phyloP scores from a whole-genome alignment of 495 filamentous ascomycete species.

The Trichoderma asperelloides region DNA sequence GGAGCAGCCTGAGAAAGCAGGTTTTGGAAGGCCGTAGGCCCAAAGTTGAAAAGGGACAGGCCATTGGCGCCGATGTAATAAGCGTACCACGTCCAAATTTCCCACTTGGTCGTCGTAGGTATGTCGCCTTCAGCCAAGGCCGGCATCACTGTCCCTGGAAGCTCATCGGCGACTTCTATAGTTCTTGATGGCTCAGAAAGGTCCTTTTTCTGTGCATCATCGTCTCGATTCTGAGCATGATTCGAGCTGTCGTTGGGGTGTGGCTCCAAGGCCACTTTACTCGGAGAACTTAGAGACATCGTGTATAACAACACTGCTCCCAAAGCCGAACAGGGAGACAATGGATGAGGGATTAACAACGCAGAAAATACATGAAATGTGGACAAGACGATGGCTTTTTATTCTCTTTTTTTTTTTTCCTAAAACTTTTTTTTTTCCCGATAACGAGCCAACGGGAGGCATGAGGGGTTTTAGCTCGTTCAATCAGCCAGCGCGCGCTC shows the following conservation, averaged over 20 bases:
- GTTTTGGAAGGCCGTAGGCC: slow-evolving; percentile 58
- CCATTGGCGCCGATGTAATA: slow-evolving; percentile 65
- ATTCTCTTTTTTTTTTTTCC: background rate
- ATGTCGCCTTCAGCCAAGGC: background rate
- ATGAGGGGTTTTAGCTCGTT: slow-evolving; percentile 8
- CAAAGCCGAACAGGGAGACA: background rate
- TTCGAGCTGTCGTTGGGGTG: background rate
- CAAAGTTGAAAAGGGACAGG: slow-evolving; percentile 59
- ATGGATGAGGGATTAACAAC: background rate
- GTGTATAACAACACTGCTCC: background rate
- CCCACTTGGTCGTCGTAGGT: slow-evolving; percentile 38
- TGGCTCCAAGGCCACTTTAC: background rate
- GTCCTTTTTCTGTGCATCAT: background rate
- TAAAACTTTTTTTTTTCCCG: background rate
- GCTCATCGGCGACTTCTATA: background rate
- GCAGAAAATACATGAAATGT: background rate
- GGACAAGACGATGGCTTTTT: background rate
- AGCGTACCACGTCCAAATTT: slow-evolving; percentile 60
- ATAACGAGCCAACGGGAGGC: background rate
- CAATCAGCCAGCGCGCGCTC: slow-evolving; percentile 6
- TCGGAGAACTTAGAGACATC: background rate
- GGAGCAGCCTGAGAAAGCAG: slow-evolving; percentile 49
- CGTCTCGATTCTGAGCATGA: background rate
- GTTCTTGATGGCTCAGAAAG: background rate
- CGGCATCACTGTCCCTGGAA: background rate